Evolutionary conservation across 2,329 filamentous ascomycete species (phyloP).

Genomic region (Plenodomus tracheiphilus): DNA sequence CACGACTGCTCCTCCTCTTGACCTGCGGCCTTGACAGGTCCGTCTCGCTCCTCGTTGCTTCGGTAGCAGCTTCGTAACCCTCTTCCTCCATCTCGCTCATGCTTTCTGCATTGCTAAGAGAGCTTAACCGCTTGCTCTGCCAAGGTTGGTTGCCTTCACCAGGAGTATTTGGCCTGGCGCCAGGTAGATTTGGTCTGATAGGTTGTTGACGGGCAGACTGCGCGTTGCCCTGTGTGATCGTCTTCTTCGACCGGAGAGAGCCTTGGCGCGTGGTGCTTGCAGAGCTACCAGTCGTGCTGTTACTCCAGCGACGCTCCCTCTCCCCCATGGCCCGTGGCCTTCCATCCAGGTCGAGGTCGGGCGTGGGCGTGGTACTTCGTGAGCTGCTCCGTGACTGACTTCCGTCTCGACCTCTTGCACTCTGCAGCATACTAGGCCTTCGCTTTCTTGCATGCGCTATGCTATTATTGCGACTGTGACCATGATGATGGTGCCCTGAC

Average conservation of each 20-base stretch:
- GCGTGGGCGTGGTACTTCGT: slow-evolving; percentile 36
- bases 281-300: slow-evolving; percentile 35
- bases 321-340: slow-evolving; percentile 22
- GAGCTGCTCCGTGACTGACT: slow-evolving; percentile 40
- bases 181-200: slow-evolving; percentile 8
- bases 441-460: slow-evolving; percentile 32
- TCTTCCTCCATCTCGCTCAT: slow-evolving; percentile 15
- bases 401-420: slow-evolving; percentile 24
- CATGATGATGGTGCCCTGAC: slow-evolving; percentile 18
- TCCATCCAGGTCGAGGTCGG: slow-evolving; percentile 36
- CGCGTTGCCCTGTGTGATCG: slow-evolving; percentile 26
- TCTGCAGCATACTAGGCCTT: slow-evolving; percentile 30
- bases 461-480: slow-evolving; percentile 9
- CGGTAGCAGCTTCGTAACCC: slow-evolving; percentile 12
- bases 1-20: slow-evolving; percentile 12
- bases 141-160: slow-evolving; percentile 26
- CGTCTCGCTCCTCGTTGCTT: neutral
- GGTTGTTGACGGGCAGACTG: slow-evolving; percentile 33
- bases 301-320: slow-evolving; percentile 39
- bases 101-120: slow-evolving; percentile 35
- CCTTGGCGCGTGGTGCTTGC: slow-evolving; percentile 18
- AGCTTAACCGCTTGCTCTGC: slow-evolving; percentile 39
- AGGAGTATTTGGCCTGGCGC: slow-evolving; percentile 30
- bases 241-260: slow-evolving; percentile 24
- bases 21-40: slow-evolving; percentile 2